Conservation (phyloP, 2,329 filamentous ascomycete species). For the Colletotrichum echinochloae region DNA sequence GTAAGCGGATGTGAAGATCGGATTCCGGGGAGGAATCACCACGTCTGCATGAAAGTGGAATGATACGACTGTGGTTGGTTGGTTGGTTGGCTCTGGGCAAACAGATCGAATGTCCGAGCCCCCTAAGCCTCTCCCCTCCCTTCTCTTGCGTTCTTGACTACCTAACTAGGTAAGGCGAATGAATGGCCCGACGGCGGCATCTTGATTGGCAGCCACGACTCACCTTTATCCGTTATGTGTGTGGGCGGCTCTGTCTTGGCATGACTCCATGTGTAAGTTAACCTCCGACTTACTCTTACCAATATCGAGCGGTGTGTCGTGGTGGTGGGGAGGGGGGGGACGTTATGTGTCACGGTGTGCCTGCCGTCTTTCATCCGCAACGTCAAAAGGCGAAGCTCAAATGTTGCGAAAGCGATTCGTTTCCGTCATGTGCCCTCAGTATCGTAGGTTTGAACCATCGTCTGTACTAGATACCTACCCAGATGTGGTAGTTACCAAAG, state of each 20-base stretch:
- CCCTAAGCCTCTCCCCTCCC: too few relatives aligned
- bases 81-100: not conserved
- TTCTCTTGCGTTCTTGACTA: not conserved
- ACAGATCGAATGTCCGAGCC: not conserved
- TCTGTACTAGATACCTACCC: not conserved
- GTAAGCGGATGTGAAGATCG: slow-evolving; percentile 27
- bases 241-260: slow-evolving; percentile 15
- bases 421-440: not conserved
- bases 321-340: too few relatives aligned
- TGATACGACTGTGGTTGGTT: not conserved
- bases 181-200: not conserved
- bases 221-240: not conserved
- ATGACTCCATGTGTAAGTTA: not conserved
- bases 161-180: too few relatives aligned
- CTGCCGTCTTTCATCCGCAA: not conserved
- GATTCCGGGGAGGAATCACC: not conserved
- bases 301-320: not conserved
- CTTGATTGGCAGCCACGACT: slow-evolving; percentile 1
- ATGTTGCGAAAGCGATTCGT: rapidly evolving
- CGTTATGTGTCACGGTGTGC: not conserved
- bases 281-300: slow-evolving; percentile 9
- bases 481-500: too few relatives aligned
- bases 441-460: not conserved
- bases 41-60: not conserved
- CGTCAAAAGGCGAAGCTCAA: not conserved